These are phyloP conservation scores for Metarhizium anisopliae DNA, from an alignment of 2,329 filamentous ascomycete species.

Conservation along the genomic window DNA sequence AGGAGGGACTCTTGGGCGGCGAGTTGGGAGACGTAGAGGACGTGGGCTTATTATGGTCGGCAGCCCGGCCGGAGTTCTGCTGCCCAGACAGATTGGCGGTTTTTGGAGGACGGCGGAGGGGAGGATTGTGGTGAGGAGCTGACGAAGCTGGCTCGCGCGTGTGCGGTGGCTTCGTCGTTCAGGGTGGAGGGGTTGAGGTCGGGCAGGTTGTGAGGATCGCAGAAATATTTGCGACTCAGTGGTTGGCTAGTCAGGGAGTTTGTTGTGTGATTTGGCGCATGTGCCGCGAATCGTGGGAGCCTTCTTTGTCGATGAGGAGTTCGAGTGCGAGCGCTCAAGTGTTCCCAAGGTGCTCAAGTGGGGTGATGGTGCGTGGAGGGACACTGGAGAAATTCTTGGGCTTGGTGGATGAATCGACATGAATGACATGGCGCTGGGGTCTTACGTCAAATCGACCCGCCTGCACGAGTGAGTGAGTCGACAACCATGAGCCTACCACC, in stretches of 20 bases:
- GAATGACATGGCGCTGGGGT: too few relatives aligned
- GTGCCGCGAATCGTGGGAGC: neutral
- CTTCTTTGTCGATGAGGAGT: neutral
- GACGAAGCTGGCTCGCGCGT: neutral
- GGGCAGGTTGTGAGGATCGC: neutral
- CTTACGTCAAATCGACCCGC: too few relatives aligned
- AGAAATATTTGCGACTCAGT: neutral
- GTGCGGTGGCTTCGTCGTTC: neutral
- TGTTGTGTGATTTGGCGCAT: slow-evolving; percentile 1
- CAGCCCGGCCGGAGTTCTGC: slow-evolving; percentile 24
- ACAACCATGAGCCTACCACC: too few relatives aligned
- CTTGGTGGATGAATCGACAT: too few relatives aligned
- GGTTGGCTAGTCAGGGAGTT: neutral
- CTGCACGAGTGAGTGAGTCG: too few relatives aligned
- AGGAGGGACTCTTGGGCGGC: slow-evolving; percentile 24
- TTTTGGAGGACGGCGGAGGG: neutral
- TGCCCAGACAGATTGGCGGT: slow-evolving; percentile 35
- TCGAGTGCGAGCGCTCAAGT: neutral
- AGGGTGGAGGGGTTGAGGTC: neutral
- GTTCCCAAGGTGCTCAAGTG: slow-evolving; percentile 1
- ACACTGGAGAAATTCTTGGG: neutral
- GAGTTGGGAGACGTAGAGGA: slow-evolving; percentile 7
- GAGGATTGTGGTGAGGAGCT: neutral
- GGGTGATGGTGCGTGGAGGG: neutral
- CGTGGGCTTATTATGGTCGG: slow-evolving; percentile 12